Evolutionary conservation across 202 grass and related monocot species (phyloP).

Genomic region (Setaria italica): DNA sequence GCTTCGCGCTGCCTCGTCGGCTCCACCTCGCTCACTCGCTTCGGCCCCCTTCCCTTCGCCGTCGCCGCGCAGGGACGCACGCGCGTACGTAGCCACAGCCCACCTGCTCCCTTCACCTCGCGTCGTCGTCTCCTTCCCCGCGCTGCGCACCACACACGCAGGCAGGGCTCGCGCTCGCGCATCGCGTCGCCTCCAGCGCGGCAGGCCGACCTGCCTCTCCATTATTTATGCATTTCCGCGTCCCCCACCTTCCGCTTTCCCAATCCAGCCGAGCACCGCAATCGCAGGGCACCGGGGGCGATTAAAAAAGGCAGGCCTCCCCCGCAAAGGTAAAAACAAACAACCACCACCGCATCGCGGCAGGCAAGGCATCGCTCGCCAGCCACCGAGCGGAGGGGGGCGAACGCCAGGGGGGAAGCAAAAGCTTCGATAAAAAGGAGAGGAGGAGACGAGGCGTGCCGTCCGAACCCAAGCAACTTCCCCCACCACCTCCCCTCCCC

Average conservation of each 20-base stretch:
- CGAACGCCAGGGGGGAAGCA: slow-evolving; percentile 4
- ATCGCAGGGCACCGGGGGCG: slow-evolving; percentile 44
- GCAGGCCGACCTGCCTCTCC: slow-evolving; percentile 52
- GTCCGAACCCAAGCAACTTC: slow-evolving; percentile 59
- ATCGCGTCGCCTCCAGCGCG: slow-evolving; percentile 58
- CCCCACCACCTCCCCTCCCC: neutral
- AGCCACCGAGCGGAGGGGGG: slow-evolving; percentile 42
- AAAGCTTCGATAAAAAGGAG: slow-evolving; percentile 67
- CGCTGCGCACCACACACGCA: slow-evolving; percentile 27
- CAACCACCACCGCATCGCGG: slow-evolving; percentile 51
- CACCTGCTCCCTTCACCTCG: neutral
- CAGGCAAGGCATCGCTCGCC: slow-evolving; percentile 40
- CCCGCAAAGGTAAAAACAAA: slow-evolving; percentile 51
- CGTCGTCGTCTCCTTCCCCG: slow-evolving; percentile 51
- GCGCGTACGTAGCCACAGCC: slow-evolving; percentile 11
- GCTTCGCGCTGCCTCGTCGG: slow-evolving; percentile 1
- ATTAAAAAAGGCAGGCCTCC: slow-evolving; percentile 47
- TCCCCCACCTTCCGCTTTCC: slow-evolving; percentile 48
- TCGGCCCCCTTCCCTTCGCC: neutral
- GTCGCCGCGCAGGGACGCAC: neutral
- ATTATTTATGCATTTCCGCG: slow-evolving; percentile 30
- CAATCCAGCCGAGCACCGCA: slow-evolving; percentile 59
- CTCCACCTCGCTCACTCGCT: slow-evolving; percentile 15
- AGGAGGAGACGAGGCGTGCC: slow-evolving; percentile 58
- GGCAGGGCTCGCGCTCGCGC: neutral